Evolutionary conservation across 345 rosid genomes (phyloP).

Genomic region (Eutrema japonicum): DNA sequence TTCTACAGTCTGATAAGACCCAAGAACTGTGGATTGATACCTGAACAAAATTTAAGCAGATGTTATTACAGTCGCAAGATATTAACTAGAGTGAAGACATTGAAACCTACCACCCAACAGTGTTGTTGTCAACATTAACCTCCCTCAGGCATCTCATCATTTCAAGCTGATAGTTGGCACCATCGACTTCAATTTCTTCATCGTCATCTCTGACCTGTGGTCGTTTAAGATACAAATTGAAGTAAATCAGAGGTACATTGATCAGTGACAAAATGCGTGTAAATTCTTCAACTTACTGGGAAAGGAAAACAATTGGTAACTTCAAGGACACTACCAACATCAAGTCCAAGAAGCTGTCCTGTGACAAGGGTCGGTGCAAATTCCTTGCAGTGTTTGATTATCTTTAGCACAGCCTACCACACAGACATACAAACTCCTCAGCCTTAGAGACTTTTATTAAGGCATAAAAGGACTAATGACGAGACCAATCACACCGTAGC

Average conservation of each 20-base stretch:
- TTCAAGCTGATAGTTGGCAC: constrained; percentile 99
- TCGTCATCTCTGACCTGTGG: constrained; percentile 81
- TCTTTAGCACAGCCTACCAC: constrained; percentile 79
- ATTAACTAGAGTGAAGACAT: not conserved
- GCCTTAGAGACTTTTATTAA: not conserved
- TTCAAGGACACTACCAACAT: constrained; percentile 98
- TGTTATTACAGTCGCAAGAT: not conserved
- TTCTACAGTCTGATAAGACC: constrained; percentile 91
- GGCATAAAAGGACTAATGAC: not conserved
- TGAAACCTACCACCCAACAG: constrained; percentile 84
- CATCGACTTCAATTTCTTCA: constrained; percentile 98
- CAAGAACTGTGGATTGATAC: constrained; percentile 95
- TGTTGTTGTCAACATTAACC: constrained; percentile 98
- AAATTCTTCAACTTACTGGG: constrained; percentile 58
- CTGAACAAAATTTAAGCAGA: constrained; percentile 46
- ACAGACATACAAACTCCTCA: constrained; percentile 7
- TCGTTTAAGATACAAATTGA: constrained; percentile 5
- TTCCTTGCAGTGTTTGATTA: constrained; percentile 97
- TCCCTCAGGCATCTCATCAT: constrained; percentile 99
- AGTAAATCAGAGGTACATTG: not conserved
- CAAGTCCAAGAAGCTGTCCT: constrained; percentile 97
- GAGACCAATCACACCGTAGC: not conserved
- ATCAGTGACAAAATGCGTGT: not conserved
- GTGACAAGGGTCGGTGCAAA: constrained; percentile 95
- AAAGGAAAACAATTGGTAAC: constrained; percentile 99